Conservation (phyloP, 495 filamentous ascomycete species). For the Talaromyces wortmannii region DNA sequence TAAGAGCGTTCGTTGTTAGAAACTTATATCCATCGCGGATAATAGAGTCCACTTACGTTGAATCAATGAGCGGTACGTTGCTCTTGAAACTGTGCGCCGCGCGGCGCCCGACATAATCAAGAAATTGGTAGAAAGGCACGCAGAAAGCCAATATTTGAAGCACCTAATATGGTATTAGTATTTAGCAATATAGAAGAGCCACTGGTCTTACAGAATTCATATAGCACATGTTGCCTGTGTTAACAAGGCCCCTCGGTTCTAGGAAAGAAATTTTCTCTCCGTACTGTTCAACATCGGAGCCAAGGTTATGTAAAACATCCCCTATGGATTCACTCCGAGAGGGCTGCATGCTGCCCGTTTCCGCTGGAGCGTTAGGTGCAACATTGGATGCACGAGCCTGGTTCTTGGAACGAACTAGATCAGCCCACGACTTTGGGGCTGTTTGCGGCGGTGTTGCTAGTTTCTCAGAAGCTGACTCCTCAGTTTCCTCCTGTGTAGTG, state of each 20-base stretch:
- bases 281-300: slow-evolving; percentile 48
- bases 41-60: slow-evolving; percentile 61
- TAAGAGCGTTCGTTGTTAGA: slow-evolving; percentile 16
- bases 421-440: slow-evolving; percentile 70
- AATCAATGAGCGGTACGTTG: slow-evolving; percentile 87
- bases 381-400: slow-evolving; percentile 17
- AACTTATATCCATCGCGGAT: neutral
- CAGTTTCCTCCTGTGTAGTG: slow-evolving; percentile 10
- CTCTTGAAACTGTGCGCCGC: slow-evolving; percentile 88
- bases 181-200: neutral
- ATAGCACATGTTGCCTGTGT: slow-evolving; percentile 99
- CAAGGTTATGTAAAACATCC: slow-evolving; percentile 63
- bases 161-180: slow-evolving; percentile 46
- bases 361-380: slow-evolving; percentile 15
- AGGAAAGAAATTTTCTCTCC: slow-evolving; percentile 70
- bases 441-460: slow-evolving; percentile 28
- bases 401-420: slow-evolving; percentile 55
- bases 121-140: slow-evolving; percentile 87
- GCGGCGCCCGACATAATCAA: slow-evolving; percentile 79
- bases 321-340: slow-evolving; percentile 59
- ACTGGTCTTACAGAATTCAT: slow-evolving; percentile 86
- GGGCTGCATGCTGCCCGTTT: slow-evolving; percentile 37
- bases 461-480: slow-evolving; percentile 16
- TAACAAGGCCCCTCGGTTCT: slow-evolving; percentile 90
- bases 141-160: slow-evolving; percentile 91